Conservation (phyloP, 139 green algal genomes). For the Picochlorum costavermella region DNA sequence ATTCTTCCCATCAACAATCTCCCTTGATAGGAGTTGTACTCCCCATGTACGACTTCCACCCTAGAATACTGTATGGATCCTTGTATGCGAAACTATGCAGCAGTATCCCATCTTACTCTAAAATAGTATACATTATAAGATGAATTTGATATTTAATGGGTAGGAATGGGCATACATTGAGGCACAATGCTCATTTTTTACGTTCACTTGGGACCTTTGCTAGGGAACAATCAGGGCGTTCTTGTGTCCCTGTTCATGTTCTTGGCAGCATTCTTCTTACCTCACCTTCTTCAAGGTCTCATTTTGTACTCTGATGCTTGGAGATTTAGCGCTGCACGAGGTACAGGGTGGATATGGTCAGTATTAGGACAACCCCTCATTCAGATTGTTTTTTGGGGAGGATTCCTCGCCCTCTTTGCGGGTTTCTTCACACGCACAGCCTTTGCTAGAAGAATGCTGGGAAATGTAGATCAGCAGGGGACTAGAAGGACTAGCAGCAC, state of each 20-base stretch:
- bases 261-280: background rate
- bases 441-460: too few species aligned
- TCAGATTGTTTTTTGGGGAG: too few species aligned
- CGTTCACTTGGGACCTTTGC: background rate
- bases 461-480: background rate
- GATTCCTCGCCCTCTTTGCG: too few species aligned
- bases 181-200: conserved; percentile 3
- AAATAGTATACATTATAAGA: too few species aligned
- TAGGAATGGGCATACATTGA: background rate
- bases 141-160: too few species aligned
- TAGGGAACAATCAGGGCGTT: background rate
- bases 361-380: background rate
- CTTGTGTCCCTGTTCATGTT: background rate
- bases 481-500: background rate
- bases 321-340: background rate
- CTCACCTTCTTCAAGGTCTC: background rate
- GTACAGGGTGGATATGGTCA: background rate
- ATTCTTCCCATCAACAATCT: too few species aligned
- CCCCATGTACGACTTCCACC: too few species aligned
- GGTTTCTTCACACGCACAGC: too few species aligned
- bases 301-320: background rate
- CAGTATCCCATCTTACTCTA: too few species aligned
- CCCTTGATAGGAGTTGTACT: too few species aligned
- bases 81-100: too few species aligned
- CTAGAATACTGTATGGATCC: too few species aligned